Evolutionary conservation across 805 yeast species (phyloP), one percentile per base, ranked within the genome.

Genomic region (Pichia scutulata): DNA sequence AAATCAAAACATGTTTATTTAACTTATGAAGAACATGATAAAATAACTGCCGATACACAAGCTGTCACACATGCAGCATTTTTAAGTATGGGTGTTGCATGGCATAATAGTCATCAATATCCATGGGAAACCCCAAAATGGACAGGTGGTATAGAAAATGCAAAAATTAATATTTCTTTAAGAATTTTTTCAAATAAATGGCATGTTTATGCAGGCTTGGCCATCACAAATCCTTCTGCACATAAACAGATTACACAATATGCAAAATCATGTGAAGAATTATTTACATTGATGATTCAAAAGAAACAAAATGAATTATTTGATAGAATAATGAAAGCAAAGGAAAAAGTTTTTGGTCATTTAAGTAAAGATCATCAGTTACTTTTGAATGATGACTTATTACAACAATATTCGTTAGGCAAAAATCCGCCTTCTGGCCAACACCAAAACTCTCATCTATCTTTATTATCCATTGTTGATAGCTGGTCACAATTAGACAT

Each of bases 41-140:
- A 77, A 59, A 92, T 93, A 55, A 92, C 99, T 0, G 99, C 99
- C 0, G 99, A 93, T 65, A 93, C 98, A 2, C 99, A 93, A 66
- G 98, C 98, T 0, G 96, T 92, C 18, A 93, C 99, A 0, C 99
- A 93, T 64, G 97, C 97, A 13, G 98, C 97, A 0, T 93, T 93
- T 62, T 71, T 93, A 52, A 84, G 95, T 50, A 93, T 93, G 99
- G 99, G 99, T 6, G 81, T 82, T 8, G 98, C 98, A 7, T 93
- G 99, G 99, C 84, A 78, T 57, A 78, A 82, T 44, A 73, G 77
- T 54, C 77, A 83, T 60, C 84, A 86, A 63, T 93, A 89, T 63
- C 99, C 99, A 0, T 93, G 99, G 99, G 84, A 81, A 55, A 76
- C 82, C 3, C 78, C 84, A 0, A 80, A 84, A 61, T 89, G 96